These are phyloP conservation scores for Linum trigynum DNA, from an alignment of 345 rosid genomes.

Conservation along the genomic window DNA sequence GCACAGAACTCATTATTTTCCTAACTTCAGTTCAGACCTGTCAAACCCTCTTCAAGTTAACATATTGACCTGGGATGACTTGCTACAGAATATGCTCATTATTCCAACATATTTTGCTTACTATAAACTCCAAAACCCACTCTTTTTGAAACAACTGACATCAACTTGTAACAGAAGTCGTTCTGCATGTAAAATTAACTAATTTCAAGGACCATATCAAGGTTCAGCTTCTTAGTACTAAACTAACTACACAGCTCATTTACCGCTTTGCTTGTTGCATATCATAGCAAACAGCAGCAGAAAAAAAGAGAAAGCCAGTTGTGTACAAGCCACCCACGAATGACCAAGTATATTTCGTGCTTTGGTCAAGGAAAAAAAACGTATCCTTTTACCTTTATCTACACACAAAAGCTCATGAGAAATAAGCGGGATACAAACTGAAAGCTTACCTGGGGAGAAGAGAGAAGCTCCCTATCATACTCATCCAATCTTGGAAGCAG, in stretches of 20 bases:
- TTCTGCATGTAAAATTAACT: too few species aligned
- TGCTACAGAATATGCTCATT: not conserved
- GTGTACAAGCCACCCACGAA: too few species aligned
- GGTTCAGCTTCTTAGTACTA: not conserved
- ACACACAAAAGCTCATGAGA: not conserved
- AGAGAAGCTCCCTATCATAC: constrained; percentile 48
- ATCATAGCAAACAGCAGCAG: too few species aligned
- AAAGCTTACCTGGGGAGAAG: constrained; percentile 45
- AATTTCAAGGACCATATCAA: too few species aligned
- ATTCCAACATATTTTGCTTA: too few species aligned
- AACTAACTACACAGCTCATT: not conserved
- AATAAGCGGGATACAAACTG: not conserved
- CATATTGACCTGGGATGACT: not conserved
- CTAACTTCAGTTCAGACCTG: not conserved
- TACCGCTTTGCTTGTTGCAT: too few species aligned
- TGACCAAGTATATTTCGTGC: not conserved
- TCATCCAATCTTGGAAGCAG: constrained; percentile 58
- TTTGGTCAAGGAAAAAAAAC: not conserved
- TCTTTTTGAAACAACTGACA: too few species aligned
- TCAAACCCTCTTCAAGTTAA: too few species aligned
- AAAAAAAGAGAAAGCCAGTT: too few species aligned
- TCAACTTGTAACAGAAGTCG: too few species aligned
- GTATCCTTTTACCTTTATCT: not conserved
- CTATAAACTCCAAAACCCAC: too few species aligned
- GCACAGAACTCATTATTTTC: not conserved